Base-by-base conservation (phyloP, 2,329 filamentous ascomycete species). In the Tolypocladium ovalisporum region DNA sequence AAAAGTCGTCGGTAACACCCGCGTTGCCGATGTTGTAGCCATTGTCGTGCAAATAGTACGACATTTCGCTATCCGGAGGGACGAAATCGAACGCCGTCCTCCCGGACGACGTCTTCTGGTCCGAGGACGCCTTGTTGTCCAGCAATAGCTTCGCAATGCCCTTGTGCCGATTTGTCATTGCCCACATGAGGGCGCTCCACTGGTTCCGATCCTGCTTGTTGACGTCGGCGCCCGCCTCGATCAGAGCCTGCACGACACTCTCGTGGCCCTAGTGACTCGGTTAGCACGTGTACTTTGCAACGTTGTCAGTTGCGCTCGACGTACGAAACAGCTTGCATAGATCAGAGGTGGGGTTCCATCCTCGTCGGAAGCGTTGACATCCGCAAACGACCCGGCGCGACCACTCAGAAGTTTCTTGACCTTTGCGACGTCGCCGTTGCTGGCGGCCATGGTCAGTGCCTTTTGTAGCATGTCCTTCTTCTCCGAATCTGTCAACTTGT, bases 111-210 rank as follows among this genome's bases (percentile, higher is more conserved):
- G 94, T 97, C 70, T 95, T 96, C 64, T 96, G 88, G 66, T 97
- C 93, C 3, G 92, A 88, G n/a, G 92, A 96, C 24, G 94, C 94
- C 19, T 92, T 92, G 66, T 94, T 89, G 70, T 99, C 93, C 37
- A 99, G 81, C 19, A 99, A 77, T 13, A 91, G 79, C 73, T 97
- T 97, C 39, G 93, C 92, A 63, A 99, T 99, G 53, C 86, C 86
- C 74, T 97, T 97, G 74, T 99, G 94, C 58, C 92, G 80, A 72
- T 99, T 99, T 57, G 94, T 99, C 90, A 97, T 97, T 54, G 94
- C 93, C 94, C 94, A 99, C 92, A 99, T 99, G 60, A 99, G 79
- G 17, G 94, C 89, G 66, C 90, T 97, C 94, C 94, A 99, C 68
- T 95, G 88, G 69, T 97, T 97, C 61, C 87, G 89, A 70, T 99